Base-by-base conservation (phyloP, 1,139 yeast genomes). In the Protomyces arabidopsidicola region DNA sequence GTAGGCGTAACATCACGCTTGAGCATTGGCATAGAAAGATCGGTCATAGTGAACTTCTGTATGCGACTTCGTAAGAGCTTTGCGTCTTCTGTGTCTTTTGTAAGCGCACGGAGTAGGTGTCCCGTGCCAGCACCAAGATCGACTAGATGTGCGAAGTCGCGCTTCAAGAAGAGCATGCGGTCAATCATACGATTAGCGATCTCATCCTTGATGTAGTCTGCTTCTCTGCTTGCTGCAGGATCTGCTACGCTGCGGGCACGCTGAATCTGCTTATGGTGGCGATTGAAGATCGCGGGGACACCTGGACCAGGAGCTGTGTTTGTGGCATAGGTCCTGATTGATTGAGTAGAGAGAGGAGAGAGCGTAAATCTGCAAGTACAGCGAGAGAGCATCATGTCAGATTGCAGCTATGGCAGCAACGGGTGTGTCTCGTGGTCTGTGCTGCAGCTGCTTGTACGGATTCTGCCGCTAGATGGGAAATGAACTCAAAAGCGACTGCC, bases 111-210 rank as follows among this genome's bases (percentile, higher is more conserved):
- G 73, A 73, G 80, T 72, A 84, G 74, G 76, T 84, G 79, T 0
- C 96, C 96, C 62, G 87, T 80, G 61, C 88, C 85, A 10, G 86
- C 80, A 2, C 96, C 96, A 65, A 87, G 81, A 72, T 89, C 95
- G 65, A 89, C 75, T 36, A 86, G 81, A 38, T 78, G 76, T 18
- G 80, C 78, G 69, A 88, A 84, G 36, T 82, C 81, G 63, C 93
- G 77, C 50, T 88, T 85, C 57, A 89, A 82, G 45, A 69, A 55
- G 67, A 90, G 85, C 60, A 89, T 74, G 66, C 96, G 78, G 70
- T 88, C 95, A 35, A 88, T 82, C 35, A 91, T 85, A 65, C 89
- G 82, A 27, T 77, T 71, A 0, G 95, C 91, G 14, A 88, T 83
- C 72, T 88, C 95, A 71, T 87, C 86, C 60, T 90, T 78, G 45